Percentiles rank a stretch among this genome's conserved stretches.
Evolutionary conservation across 805 yeast species (phyloP).

Genomic region (Metschnikowia santaceciliae): DNA sequence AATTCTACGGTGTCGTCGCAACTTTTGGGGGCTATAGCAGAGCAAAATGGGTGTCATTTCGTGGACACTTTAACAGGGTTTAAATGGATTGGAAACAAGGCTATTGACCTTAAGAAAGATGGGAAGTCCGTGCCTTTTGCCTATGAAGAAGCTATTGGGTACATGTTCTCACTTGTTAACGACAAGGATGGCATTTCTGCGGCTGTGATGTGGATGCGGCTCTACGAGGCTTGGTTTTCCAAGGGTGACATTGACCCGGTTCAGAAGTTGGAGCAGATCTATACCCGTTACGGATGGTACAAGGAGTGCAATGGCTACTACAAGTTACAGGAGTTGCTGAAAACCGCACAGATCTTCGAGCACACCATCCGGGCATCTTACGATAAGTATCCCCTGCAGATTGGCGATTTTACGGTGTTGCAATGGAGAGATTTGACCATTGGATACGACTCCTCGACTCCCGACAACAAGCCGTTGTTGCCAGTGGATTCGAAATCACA

Average conservation of each 20-base stretch:
- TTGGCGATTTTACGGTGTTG: conserved; percentile 57
- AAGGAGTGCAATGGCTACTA: conserved; percentile 88
- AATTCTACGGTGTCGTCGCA: conserved; percentile 94
- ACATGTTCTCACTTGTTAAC: conserved; percentile 77
- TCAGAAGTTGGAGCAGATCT: conserved; percentile 56
- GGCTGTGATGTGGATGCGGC: conserved; percentile 66
- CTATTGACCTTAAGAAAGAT: conserved; percentile 60
- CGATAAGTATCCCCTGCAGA: conserved; percentile 37
- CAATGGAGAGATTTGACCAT: conserved; percentile 81
- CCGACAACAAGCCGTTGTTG: conserved; percentile 52
- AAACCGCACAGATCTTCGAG: conserved; percentile 54
- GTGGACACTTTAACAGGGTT: conserved; percentile 91
- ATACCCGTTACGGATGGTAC: conserved; percentile 67
- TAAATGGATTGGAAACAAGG: conserved; percentile 94
- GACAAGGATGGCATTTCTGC: conserved; percentile 95
- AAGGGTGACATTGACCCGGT: conserved; percentile 36
- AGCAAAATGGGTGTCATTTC: conserved; percentile 53
- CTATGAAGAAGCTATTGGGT: conserved; percentile 94
- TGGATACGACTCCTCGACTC: conserved; percentile 73
- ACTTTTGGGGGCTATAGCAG: conserved; percentile 67
- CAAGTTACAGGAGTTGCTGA: conserved; percentile 49
- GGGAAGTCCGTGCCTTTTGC: conserved; percentile 82
- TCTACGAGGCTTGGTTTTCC: conserved; percentile 52
- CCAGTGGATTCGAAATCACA: conserved; percentile 75
- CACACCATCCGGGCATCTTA: conserved; percentile 38